Evolutionary conservation across 139 green algal species (phyloP), one percentile per base, ranked within the genome.

Genomic region (Chlamydomonas sp.): DNA sequence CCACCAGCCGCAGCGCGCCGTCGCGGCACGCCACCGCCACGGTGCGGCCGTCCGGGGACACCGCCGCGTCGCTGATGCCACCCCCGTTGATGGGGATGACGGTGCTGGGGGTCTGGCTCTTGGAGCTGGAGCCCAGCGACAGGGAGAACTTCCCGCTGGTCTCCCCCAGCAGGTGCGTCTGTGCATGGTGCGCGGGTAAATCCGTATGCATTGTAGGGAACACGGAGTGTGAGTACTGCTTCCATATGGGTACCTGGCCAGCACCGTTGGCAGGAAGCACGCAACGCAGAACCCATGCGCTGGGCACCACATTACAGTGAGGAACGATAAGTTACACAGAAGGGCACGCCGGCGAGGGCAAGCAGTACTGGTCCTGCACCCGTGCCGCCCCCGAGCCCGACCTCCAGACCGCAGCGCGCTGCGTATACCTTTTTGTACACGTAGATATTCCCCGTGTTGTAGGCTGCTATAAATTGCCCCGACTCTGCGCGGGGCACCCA

Each of bases 11-110:
- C 77, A 98, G 79, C 63, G 91, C 85, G 63, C 97, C 97, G 77
- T 99, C 97, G 31, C 93, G 85, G 86, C 93, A 95, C 0, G 94
- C 96, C 0, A 93, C 95, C 10, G 97, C 97, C 20, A 99, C 62
- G n/a, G 88, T 85, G 14, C 71, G 86, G 17, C 96, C 96, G 66
- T 97, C 93, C 0, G 97, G 95, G 1, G 95, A 97, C 60, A 97
- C 91, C 0, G 94, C 92, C 16, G 95, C 71, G 75, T 95, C 95
- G 67, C 94, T 96, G 72, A 97, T 90, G 63, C 96, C 92, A 6
- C 93, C 90, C 18, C 90, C 88, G 60, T 67, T 78, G 69, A 93
- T 69, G 73, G 81, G 80, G 12, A 88, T 88, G 10, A 64, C 83
- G 57, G 31, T 75, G 83, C 63, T 78, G n/a, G 82, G 68, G 8